phyloP scores from a whole-genome alignment of 2,329 filamentous ascomycete genomes.

The Niveomyces coronatus region DNA sequence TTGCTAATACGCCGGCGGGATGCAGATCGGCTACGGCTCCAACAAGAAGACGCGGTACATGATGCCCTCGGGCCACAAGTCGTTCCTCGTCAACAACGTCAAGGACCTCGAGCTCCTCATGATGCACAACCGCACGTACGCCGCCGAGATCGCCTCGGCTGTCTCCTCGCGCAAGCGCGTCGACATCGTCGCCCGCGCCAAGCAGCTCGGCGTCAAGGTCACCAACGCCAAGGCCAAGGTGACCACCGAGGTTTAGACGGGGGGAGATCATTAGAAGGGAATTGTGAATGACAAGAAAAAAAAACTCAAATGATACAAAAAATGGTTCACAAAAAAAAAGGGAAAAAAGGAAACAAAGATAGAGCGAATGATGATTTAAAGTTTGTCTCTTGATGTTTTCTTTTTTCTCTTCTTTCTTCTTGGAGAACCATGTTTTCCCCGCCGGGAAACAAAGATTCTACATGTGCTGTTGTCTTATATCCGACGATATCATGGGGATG shows the following conservation, averaged over 20 bases:
- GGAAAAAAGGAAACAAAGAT: constrained; percentile 4
- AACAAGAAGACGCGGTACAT: constrained; percentile 99
- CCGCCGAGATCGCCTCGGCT: constrained; percentile 96
- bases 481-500: too few relatives aligned
- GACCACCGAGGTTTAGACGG: constrained; percentile 84
- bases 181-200: constrained; percentile 93
- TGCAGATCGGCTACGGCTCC: constrained; percentile 91
- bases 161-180: constrained; percentile 98
- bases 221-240: constrained; percentile 99
- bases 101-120: constrained; percentile 93
- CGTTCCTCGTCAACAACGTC: constrained; percentile 97
- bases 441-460: too few relatives aligned
- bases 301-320: too few relatives aligned
- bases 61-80: constrained; percentile 99
- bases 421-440: too few relatives aligned
- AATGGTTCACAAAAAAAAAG: constrained; percentile 6
- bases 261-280: too few relatives aligned
- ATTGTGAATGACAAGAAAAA: too few relatives aligned
- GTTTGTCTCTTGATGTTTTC: constrained; percentile 4
- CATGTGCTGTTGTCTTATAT: too few relatives aligned
- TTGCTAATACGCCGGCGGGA: background rate
- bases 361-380: constrained; percentile 5
- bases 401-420: background rate
- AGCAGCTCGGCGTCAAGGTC: constrained; percentile 98
- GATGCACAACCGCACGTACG: constrained; percentile 99